Conservation (phyloP, 352 stramenopile species). For the Plasmopara halstedii region DNA sequence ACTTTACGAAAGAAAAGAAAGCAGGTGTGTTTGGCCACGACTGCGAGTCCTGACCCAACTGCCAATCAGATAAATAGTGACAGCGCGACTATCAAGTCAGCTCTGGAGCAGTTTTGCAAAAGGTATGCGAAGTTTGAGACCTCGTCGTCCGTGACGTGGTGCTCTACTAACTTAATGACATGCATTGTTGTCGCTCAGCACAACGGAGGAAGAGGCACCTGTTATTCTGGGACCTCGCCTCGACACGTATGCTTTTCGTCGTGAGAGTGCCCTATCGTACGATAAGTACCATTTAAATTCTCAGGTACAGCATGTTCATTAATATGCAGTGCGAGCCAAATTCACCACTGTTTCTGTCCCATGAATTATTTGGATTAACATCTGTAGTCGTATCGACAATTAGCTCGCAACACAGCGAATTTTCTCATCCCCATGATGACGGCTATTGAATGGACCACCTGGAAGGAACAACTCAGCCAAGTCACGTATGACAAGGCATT, state of each 20-base stretch:
- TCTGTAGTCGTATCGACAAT: slow-evolving; percentile 63
- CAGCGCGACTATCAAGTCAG: slow-evolving; percentile 42
- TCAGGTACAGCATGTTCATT: slow-evolving; percentile 27
- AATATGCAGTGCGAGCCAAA: neutral
- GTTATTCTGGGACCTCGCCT: slow-evolving; percentile 70
- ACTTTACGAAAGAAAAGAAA: slow-evolving; percentile 78
- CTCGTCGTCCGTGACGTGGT: neutral
- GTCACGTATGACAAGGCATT: slow-evolving; percentile 73
- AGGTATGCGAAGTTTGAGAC: slow-evolving; percentile 27
- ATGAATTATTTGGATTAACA: slow-evolving; percentile 6
- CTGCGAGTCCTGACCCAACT: slow-evolving; percentile 37
- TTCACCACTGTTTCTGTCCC: neutral
- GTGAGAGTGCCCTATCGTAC: slow-evolving; percentile 44
- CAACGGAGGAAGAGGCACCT: slow-evolving; percentile 46
- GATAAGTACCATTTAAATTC: slow-evolving; percentile 82
- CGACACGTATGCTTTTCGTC: slow-evolving; percentile 64
- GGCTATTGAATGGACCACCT: slow-evolving; percentile 73
- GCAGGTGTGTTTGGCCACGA: slow-evolving; percentile 61
- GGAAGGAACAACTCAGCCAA: slow-evolving; percentile 69
- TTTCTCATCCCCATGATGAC: slow-evolving; percentile 81
- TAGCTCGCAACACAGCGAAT: slow-evolving; percentile 66
- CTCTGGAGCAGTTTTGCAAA: slow-evolving; percentile 69
- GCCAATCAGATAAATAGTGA: slow-evolving; percentile 28
- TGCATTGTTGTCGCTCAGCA: slow-evolving; percentile 29
- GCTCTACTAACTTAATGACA: slow-evolving; percentile 9